Conservation (phyloP, 129 eudicot genomes). For the Escallonia herrerae region DNA sequence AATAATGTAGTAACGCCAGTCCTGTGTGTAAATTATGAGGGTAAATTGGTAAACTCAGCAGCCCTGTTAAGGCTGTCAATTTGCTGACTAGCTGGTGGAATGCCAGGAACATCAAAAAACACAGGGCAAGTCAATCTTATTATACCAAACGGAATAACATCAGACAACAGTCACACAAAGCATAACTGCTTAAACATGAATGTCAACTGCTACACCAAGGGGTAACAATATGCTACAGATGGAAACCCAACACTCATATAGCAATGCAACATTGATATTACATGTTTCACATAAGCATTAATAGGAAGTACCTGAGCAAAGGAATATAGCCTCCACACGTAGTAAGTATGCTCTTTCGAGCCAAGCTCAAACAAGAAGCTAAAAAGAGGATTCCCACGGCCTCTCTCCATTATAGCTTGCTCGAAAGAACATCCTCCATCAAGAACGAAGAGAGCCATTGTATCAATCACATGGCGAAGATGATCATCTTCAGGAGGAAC, state of each 20-base stretch:
- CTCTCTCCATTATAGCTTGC: slow-evolving; percentile 98
- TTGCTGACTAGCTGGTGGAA: no score
- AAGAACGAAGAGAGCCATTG: slow-evolving; percentile 93
- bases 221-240: not conserved
- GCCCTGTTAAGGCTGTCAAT: no score
- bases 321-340: slow-evolving; percentile 96
- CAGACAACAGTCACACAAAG: no score
- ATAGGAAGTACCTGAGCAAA: slow-evolving; percentile 76
- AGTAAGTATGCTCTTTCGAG: slow-evolving; percentile 92
- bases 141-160: no score
- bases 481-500: slow-evolving; percentile 67
- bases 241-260: not conserved
- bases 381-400: slow-evolving; percentile 90
- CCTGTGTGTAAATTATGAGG: no score
- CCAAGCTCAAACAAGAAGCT: slow-evolving; percentile 89
- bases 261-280: not conserved
- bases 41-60: no score
- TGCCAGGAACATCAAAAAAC: no score
- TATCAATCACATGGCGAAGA: slow-evolving; percentile 85
- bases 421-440: slow-evolving; percentile 99
- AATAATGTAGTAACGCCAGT: no score
- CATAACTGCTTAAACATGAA: no score
- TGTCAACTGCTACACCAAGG: not conserved
- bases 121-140: no score
- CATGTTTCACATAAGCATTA: not conserved